A percentile compares a stretch with the other conserved stretches of the same genome.
Evolutionary conservation across 495 filamentous ascomycete genomes (phyloP).

Genomic region (Penicillium roqueforti): DNA sequence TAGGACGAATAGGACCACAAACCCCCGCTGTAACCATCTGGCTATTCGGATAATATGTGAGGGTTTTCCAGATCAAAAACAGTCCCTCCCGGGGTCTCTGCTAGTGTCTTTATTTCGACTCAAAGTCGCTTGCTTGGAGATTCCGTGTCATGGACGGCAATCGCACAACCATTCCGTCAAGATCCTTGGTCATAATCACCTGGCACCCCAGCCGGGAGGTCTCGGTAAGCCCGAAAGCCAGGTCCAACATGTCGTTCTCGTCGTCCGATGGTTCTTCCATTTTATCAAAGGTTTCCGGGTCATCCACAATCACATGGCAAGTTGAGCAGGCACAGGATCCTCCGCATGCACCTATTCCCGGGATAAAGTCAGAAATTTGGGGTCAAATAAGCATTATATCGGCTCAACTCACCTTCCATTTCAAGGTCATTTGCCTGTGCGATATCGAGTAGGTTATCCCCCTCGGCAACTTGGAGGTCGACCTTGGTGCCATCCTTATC

Average conservation of each 20-base stretch:
- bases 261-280: slow-evolving; percentile 93
- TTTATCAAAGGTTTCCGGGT: slow-evolving; percentile 79
- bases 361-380: neutral
- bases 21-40: neutral
- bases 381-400: neutral
- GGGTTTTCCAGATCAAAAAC: slow-evolving; percentile 1
- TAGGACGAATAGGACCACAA: slow-evolving; percentile 18
- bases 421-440: slow-evolving; percentile 92
- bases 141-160: slow-evolving; percentile 94
- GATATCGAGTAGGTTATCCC: slow-evolving; percentile 91
- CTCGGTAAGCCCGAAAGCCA: slow-evolving; percentile 94
- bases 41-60: neutral
- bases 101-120: slow-evolving; percentile 30
- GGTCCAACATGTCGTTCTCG: slow-evolving; percentile 98
- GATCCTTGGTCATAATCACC: slow-evolving; percentile 81
- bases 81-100: neutral
- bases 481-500: slow-evolving; percentile 82
- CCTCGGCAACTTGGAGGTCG: slow-evolving; percentile 73
- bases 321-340: slow-evolving; percentile 96
- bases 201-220: slow-evolving; percentile 96
- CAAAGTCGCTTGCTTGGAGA: slow-evolving; percentile 89
- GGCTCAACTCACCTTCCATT: slow-evolving; percentile 73
- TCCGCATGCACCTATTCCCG: slow-evolving; percentile 70
- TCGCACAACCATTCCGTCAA: slow-evolving; percentile 80
- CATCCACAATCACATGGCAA: slow-evolving; percentile 90